Evolutionary conservation across 257 asterid genomes (phyloP), one percentile per base, ranked within the genome.

Genomic region (Cruciata laevipes): DNA sequence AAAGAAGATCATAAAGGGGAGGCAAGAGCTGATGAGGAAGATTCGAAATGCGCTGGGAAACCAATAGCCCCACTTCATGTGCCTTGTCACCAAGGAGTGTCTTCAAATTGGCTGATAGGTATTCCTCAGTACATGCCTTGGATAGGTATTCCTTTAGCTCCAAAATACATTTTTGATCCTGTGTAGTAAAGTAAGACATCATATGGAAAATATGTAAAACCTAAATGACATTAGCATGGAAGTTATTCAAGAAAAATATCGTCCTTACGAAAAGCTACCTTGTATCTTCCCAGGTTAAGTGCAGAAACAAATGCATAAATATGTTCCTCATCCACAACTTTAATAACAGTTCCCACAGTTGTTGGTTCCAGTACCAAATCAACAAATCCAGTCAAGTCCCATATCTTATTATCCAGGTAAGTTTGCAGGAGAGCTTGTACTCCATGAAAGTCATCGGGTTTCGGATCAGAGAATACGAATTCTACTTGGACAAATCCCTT

Each of bases 1-100:
- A 94, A 47, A 94, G 86, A 61, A 77, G 88, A 81, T 85, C 96
- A 76, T 94, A 94, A 75, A 90, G 88, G 18, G 86, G 97, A 55
- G 97, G 99, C 81, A 88, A 77, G 57, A 94, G 92, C 85, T 90
- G 96, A 75, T 95, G 91, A 18, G 99, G 96, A 74, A 90, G 95
- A 79, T 94, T 94, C 33, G 84, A 90, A 33, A 90, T 95, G 56
- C 88, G 85, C 64, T 80, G 99, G 42, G 96, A 90, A 70, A 94
- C 86, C 68, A 90, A 33, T 61, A 94, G 95, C 63, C 99, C 98
- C 55, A 84, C 85, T 20, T 78, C 81, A 31, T 65, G 61, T 3
- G 80, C 85, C 70, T 66, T 70, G 60, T 83, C 87, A 35, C 73
- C 85, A 23, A 94, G 37, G 40, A 90, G 59, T 63, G 80, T 66